Base-by-base conservation (phyloP, 1,139 yeast genomes). In the Candida labiduridarum region DNA sequence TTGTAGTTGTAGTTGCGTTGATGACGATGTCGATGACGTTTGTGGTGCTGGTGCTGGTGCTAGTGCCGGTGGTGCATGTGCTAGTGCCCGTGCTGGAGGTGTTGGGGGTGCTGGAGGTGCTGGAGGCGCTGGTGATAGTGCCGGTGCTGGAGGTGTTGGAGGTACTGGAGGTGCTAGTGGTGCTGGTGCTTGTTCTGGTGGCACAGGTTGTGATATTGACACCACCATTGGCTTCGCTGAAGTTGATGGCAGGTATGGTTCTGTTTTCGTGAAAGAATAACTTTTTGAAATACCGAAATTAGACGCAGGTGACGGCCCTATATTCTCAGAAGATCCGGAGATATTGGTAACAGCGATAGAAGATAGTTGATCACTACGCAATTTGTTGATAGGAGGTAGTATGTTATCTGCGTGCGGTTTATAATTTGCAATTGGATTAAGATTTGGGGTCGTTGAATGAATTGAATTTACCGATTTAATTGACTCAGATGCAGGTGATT, bases 51-150 rank as follows among this genome's bases (percentile, higher is more conserved):
- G 10, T 43, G 49, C 18, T 11, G 36, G 22, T 30, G 49, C n/a
- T n/a, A n/a, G n/a, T n/a, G n/a, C n/a, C n/a, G n/a, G 44, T 27
- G 22, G 45, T 19, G n/a, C 34, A 19, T 27, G 44, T 16, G 27
- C 30, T 41, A 40, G 6, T 44, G 50, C 12, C 7, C 25, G 16
- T 29, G 47, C n/a, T 50, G 50, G 15, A 36, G 45, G 18, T 30
- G 41, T 33, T 33, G 36, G 31, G n/a, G 30, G 10, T 15, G 42
- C 11, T 11, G 45, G 10, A 38, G 49, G 19, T 11, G 36, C 30
- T 30, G 49, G 15, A 7, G 11, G 41, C 18, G 39, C 39, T 7
- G 11, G 39, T 18, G 40, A 30, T 10, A 22, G 41, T 38, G 33
- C 15, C 15, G 4, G 33, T 38, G 39, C 31, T 22, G 12, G 45